Conservation (phyloP, 2,329 filamentous ascomycete genomes). For the Colletotrichum lupini region DNA sequence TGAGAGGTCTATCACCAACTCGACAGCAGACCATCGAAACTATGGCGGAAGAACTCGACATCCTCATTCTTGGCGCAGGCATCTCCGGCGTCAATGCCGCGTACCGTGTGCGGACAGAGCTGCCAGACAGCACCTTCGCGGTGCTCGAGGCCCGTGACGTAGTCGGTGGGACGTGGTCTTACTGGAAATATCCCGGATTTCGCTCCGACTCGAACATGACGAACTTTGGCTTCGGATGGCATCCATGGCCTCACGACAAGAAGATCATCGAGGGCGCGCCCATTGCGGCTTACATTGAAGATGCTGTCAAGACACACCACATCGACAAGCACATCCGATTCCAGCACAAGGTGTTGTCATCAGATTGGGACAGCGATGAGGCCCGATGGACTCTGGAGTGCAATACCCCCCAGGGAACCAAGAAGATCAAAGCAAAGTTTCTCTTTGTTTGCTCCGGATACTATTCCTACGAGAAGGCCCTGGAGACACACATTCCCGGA, state of each 20-base stretch:
- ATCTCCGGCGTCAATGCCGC: slow-evolving; percentile 81
- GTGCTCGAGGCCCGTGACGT: slow-evolving; percentile 75
- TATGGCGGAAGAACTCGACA: slow-evolving; percentile 52
- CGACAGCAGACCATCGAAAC: background rate
- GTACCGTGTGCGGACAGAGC: slow-evolving; percentile 69
- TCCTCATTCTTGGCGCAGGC: slow-evolving; percentile 77
- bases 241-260: slow-evolving; percentile 71
- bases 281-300: slow-evolving; percentile 65
- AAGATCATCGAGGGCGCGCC: slow-evolving; percentile 62
- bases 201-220: slow-evolving; percentile 73
- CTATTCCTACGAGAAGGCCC: slow-evolving; percentile 76
- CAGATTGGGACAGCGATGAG: slow-evolving; percentile 65
- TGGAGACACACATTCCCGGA: slow-evolving; percentile 72
- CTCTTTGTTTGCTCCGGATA: slow-evolving; percentile 73
- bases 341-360: slow-evolving; percentile 57
- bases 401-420: slow-evolving; percentile 41
- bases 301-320: slow-evolving; percentile 60
- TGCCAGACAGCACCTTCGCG: slow-evolving; percentile 68
- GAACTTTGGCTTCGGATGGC: slow-evolving; percentile 75
- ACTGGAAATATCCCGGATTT: slow-evolving; percentile 82
- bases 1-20: background rate
- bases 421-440: slow-evolving; percentile 60
- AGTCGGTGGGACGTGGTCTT: slow-evolving; percentile 82
- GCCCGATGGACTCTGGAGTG: slow-evolving; percentile 67
- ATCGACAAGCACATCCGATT: slow-evolving; percentile 66